phyloP scores from a whole-genome alignment of 2,329 filamentous ascomycete species.

The Remersonia thermophila region DNA sequence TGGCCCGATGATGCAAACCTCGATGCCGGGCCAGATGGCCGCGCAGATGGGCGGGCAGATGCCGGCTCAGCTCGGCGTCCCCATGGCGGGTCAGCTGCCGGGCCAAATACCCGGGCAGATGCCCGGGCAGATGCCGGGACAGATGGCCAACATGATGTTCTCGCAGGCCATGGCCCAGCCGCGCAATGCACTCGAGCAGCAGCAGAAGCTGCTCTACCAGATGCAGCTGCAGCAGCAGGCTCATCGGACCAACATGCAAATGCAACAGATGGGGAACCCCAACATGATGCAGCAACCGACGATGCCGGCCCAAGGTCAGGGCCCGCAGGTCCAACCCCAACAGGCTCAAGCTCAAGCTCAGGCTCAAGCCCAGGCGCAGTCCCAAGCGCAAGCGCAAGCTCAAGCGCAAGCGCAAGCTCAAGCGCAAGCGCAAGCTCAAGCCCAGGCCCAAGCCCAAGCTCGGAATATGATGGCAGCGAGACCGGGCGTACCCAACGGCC shows the following conservation, averaged over 20 bases:
- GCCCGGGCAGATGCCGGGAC: slow-evolving; percentile 1
- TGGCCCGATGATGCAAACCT: background rate
- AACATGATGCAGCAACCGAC: slow-evolving; percentile 17
- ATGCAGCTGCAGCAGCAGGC: slow-evolving; percentile 48
- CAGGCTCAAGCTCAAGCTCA: slow-evolving; percentile 9
- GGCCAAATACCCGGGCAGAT: slow-evolving; percentile 28
- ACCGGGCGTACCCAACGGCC: slow-evolving; percentile 44
- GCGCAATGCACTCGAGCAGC: slow-evolving; percentile 52
- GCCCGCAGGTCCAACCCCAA: background rate
- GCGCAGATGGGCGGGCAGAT: slow-evolving; percentile 24
- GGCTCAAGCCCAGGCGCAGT: slow-evolving; percentile 11
- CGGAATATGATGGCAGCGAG: slow-evolving; percentile 38
- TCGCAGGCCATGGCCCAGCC: slow-evolving; percentile 30
- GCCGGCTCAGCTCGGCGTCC: slow-evolving; percentile 4
- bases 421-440: slow-evolving; percentile 8
- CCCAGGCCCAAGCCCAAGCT: slow-evolving; percentile 12
- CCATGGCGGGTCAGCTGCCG: slow-evolving; percentile 21
- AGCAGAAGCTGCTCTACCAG: slow-evolving; percentile 69
- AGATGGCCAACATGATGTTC: slow-evolving; percentile 20
- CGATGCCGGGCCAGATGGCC: slow-evolving; percentile 24
- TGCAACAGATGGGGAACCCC: slow-evolving; percentile 22
- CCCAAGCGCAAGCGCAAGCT: slow-evolving; percentile 6
- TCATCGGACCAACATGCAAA: slow-evolving; percentile 41
- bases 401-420: slow-evolving; percentile 7
- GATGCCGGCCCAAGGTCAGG: too few species aligned